Evolutionary conservation across 2,329 filamentous ascomycete species (phyloP).

Genomic region (Aspergillus sp.): DNA sequence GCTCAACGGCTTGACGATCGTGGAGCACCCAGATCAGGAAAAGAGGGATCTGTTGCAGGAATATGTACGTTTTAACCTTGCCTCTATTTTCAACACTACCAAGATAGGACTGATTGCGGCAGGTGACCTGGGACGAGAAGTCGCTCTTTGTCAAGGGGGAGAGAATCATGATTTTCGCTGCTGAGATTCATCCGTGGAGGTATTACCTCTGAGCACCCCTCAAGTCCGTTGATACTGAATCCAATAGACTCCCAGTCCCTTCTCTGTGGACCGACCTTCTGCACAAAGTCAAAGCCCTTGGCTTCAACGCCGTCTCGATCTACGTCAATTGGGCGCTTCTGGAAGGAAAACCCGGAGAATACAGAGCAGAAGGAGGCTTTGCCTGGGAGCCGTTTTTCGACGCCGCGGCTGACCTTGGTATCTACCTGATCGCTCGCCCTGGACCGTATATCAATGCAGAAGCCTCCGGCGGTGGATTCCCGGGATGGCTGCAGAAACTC

Average conservation of each 20-base stretch:
- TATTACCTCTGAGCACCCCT: slow-evolving; percentile 24
- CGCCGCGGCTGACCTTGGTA: slow-evolving; percentile 71
- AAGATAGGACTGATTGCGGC: background rate
- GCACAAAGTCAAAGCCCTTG: slow-evolving; percentile 80
- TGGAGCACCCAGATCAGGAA: slow-evolving; percentile 39
- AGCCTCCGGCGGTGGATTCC: slow-evolving; percentile 75
- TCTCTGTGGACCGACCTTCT: slow-evolving; percentile 73
- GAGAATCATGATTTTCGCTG: slow-evolving; percentile 72
- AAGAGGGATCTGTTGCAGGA: slow-evolving; percentile 59
- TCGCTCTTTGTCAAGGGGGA: slow-evolving; percentile 73
- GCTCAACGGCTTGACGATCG: slow-evolving; percentile 54
- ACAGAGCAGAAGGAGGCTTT: slow-evolving; percentile 73
- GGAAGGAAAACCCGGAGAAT: slow-evolving; percentile 73
- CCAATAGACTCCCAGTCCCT: slow-evolving; percentile 60
- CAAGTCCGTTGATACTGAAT: slow-evolving; percentile 5
- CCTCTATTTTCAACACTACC: background rate
- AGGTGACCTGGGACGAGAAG: slow-evolving; percentile 73
- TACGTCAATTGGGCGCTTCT: slow-evolving; percentile 79
- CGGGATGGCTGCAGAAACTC: slow-evolving; percentile 76
- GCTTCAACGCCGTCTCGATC: slow-evolving; percentile 79
- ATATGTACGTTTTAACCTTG: slow-evolving; percentile 50
- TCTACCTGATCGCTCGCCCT: slow-evolving; percentile 75
- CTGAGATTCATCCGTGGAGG: slow-evolving; percentile 73
- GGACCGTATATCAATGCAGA: slow-evolving; percentile 83
- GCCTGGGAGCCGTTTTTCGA: slow-evolving; percentile 75